Evolutionary conservation across 192 early-diverging fungal species (phyloP).

Genomic region (Paraglomus brasilianum): DNA sequence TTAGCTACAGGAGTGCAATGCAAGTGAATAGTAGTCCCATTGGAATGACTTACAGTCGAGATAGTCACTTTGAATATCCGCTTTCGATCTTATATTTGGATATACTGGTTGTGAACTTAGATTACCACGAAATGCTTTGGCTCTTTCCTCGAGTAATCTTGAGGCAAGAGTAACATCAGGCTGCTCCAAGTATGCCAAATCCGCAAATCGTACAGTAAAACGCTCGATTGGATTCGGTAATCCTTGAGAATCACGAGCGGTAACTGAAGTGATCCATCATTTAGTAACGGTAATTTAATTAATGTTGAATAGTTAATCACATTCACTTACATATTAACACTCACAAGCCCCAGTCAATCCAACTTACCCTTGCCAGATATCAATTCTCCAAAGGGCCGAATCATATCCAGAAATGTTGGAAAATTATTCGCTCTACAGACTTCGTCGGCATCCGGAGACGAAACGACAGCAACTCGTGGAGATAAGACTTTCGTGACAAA

Average conservation of each 20-base stretch:
- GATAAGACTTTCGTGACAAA: conserved; percentile 54
- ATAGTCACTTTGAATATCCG: too few species aligned
- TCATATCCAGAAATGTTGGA: conserved; percentile 55
- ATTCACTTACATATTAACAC: too few species aligned
- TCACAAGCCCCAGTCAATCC: neutral
- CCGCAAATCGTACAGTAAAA: conserved; percentile 65
- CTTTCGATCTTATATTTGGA: conserved; percentile 41
- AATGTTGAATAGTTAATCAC: neutral
- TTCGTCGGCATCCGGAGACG: conserved; percentile 62
- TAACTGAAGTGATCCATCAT: too few species aligned
- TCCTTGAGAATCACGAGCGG: conserved; percentile 60
- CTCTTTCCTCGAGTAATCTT: conserved; percentile 49
- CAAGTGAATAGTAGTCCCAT: conserved; percentile 31
- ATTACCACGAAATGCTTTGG: conserved; percentile 34
- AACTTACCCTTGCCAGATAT: conserved; percentile 62
- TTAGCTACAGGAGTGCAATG: neutral
- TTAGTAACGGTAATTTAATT: too few species aligned
- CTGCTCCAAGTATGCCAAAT: conserved; percentile 54
- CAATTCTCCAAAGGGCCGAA: conserved; percentile 69
- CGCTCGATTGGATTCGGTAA: conserved; percentile 57
- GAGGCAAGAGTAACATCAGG: conserved; percentile 49
- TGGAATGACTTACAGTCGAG: conserved; percentile 45
- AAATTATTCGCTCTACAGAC: conserved; percentile 60
- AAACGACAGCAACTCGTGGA: conserved; percentile 65
- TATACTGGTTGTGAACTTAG: conserved; percentile 27